Conservation (phyloP, 2,329 filamentous ascomycete species). For the Neofusicoccum parvum region DNA sequence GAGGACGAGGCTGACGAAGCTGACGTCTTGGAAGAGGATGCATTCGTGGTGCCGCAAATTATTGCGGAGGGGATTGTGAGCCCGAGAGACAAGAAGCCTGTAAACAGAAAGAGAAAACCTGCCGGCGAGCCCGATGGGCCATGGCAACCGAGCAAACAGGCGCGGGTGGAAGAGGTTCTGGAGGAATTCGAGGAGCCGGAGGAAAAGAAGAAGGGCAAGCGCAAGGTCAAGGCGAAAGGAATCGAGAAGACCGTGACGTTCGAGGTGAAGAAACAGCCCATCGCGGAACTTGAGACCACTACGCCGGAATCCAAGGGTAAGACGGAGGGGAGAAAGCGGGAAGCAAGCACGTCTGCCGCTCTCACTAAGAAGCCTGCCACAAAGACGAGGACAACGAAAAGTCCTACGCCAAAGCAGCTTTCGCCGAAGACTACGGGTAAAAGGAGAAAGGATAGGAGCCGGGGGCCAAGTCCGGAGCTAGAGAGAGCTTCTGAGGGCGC, state of each 20-base stretch:
- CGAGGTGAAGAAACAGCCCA: neutral
- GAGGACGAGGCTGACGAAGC: neutral
- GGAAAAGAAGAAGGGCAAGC: neutral
- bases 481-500: neutral
- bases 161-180: neutral
- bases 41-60: too few relatives aligned
- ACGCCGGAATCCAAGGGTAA: neutral
- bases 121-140: neutral
- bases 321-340: neutral
- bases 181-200: neutral
- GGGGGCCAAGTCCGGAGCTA: neutral
- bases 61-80: neutral
- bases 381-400: too few relatives aligned
- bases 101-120: neutral
- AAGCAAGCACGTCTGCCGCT: neutral
- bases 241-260: slow-evolving; percentile 7
- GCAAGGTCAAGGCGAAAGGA: neutral
- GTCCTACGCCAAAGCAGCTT: neutral
- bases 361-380: neutral
- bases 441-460: neutral
- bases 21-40: too few relatives aligned
- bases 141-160: neutral
- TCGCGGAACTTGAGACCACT: neutral
- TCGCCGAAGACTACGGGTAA: neutral
- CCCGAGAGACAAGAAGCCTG: neutral